Evolutionary conservation across 2,329 filamentous ascomycete species (phyloP).

Genomic region (Elsinoe perseae): DNA sequence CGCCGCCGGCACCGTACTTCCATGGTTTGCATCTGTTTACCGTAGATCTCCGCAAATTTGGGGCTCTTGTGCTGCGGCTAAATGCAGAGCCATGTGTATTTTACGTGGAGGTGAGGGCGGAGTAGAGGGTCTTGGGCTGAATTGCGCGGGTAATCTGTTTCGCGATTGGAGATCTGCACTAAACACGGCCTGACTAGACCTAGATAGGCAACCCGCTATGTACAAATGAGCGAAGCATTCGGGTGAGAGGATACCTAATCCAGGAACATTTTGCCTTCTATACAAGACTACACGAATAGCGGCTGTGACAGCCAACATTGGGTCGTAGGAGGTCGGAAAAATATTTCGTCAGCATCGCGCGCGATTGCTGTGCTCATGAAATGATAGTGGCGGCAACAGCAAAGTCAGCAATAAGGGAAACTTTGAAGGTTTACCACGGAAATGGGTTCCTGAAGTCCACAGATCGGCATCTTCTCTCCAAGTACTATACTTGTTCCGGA

Average conservation of each 20-base stretch:
- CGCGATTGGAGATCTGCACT: neutral
- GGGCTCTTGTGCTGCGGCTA: neutral
- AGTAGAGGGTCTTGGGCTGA: neutral
- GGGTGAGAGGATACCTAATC: neutral
- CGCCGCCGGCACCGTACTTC: neutral
- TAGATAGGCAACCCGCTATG: neutral
- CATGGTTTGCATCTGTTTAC: neutral
- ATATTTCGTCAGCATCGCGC: too few relatives aligned
- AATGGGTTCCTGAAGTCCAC: too few relatives aligned
- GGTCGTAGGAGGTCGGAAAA: too few relatives aligned
- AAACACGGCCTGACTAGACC: neutral
- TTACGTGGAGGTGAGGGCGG: neutral
- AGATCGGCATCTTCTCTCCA: too few relatives aligned
- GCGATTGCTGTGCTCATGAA: too few relatives aligned
- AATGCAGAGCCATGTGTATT: neutral
- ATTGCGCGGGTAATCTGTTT: conserved; percentile 5
- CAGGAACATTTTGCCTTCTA: neutral
- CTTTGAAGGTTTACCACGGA: too few relatives aligned
- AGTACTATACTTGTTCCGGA: too few relatives aligned
- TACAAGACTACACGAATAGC: too few relatives aligned
- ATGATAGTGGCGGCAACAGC: too few relatives aligned
- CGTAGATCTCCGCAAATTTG: conserved; percentile 4
- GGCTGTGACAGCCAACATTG: too few relatives aligned
- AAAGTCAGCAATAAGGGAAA: too few relatives aligned
- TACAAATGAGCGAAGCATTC: neutral